These are phyloP conservation scores for Colletotrichum lini DNA, from an alignment of 2,329 filamentous ascomycete species.

Conservation along the genomic window DNA sequence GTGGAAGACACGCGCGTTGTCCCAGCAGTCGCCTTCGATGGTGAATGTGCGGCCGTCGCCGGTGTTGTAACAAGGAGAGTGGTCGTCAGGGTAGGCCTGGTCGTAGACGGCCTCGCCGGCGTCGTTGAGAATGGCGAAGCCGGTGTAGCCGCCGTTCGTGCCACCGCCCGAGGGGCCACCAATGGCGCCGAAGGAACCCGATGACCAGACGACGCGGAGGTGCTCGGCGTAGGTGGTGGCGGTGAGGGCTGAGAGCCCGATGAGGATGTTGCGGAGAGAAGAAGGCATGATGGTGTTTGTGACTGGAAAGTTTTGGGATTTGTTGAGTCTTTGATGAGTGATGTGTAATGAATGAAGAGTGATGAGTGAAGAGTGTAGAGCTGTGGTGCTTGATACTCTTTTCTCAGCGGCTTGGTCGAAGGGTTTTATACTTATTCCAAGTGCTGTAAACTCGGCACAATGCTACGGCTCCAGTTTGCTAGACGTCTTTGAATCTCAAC, in stretches of 20 bases:
- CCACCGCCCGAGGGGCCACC: neutral
- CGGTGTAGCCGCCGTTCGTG: constrained; percentile 8
- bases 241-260: constrained; percentile 8
- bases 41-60: constrained; percentile 29
- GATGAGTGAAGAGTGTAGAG: neutral
- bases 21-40: constrained; percentile 25
- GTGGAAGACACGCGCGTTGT: constrained; percentile 14
- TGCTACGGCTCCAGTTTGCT: neutral
- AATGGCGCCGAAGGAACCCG: constrained; percentile 9
- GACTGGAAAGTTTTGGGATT: neutral
- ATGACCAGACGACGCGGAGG: constrained; percentile 25
- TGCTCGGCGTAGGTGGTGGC: constrained; percentile 13
- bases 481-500: neutral
- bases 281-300: neutral
- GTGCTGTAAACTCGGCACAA: neutral
- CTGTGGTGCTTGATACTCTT: neutral
- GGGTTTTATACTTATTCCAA: neutral
- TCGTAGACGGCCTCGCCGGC: constrained; percentile 25
- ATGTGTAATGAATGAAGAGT: too few species aligned
- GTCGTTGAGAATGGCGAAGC: constrained; percentile 27
- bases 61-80: constrained; percentile 25
- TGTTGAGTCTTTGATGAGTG: neutral
- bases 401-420: neutral
- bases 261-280: constrained; percentile 1
- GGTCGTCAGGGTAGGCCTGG: constrained; percentile 6